Evolutionary conservation across 305 asterid species (phyloP), one percentile per base, ranked within the genome.

Genomic region (Withania somnifera): DNA sequence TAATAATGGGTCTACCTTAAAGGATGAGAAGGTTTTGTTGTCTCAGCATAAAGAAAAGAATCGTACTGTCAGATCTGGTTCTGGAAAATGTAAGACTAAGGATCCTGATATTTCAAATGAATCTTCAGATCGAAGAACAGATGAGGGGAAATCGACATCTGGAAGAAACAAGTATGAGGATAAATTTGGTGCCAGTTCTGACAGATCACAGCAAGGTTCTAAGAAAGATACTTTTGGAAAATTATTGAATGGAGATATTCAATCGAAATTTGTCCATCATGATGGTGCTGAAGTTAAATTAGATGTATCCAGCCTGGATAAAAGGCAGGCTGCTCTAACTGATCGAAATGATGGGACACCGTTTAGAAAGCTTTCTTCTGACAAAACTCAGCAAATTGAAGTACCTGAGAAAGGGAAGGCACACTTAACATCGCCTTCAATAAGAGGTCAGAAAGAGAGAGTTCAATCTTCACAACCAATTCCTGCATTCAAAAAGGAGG

Each of bases 341-440:
- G 90, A 89, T 79, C 90, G 78, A 84, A 93, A 87, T 54, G 88
- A 81, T 81, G 94, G 87, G 83, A 92, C 87, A 88, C 82, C 88
- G 45, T 86, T 91, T 50, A 90, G 87, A 85, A 92, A 89, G 73
- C 54, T 76, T 78, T 28, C 30, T 20, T 79, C 89, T 77, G 90
- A 83, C 67, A 78, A 52, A 90, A 80, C 83, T 79, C 87, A 87
- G 68, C 87, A 63, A 67, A 82, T 79, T 52, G 97, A 89, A 86
- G 87, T 77, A 30, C 77, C 86, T 82, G 94, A 89, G 63, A 89
- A 81, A 81, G 94, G 87, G 82, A 97, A 91, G 78, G 79, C 93
- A 42, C 91, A 90, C 89, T 87, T 93, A 36, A 54, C 92, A 84
- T 98, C 98, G 83, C 97, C 97, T 51, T 85, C 91, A 76, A 90